These are phyloP conservation scores for Penicillium lividum DNA, from an alignment of 495 filamentous ascomycete genomes.

Conservation along the genomic window DNA sequence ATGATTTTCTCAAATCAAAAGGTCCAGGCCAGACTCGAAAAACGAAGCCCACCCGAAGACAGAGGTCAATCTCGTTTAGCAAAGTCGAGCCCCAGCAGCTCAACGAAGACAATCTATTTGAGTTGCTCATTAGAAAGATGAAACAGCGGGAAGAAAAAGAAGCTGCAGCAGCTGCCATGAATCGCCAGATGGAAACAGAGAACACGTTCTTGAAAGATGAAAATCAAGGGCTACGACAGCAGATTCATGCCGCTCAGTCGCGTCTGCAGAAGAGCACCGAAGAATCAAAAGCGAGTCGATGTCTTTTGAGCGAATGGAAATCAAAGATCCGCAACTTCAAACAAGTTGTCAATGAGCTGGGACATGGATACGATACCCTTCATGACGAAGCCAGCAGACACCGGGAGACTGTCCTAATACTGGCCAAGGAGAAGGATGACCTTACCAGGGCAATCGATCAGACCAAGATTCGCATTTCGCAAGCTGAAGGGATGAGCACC, in stretches of 20 bases:
- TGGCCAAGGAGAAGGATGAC: constrained; percentile 31
- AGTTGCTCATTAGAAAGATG: constrained; percentile 37
- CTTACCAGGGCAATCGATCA: constrained; percentile 25
- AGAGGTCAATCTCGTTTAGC: not conserved
- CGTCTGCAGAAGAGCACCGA: constrained; percentile 22
- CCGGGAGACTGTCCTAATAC: constrained; percentile 16
- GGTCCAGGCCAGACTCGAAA: constrained; percentile 18
- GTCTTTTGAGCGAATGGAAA: constrained; percentile 37
- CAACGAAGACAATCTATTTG: constrained; percentile 39
- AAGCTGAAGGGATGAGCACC: constrained; percentile 17
- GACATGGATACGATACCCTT: constrained; percentile 33
- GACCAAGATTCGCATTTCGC: constrained; percentile 23
- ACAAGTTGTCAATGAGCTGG: constrained; percentile 38
- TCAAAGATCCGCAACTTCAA: constrained; percentile 34
- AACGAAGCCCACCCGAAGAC: not conserved
- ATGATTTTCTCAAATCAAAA: constrained; percentile 19
- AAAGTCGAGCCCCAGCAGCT: constrained; percentile 14
- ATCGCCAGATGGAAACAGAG: constrained; percentile 28
- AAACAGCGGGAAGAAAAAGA: constrained; percentile 40
- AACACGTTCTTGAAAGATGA: constrained; percentile 26
- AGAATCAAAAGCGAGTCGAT: constrained; percentile 18
- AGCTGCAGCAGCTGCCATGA: constrained; percentile 21
- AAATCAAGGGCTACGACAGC: constrained; percentile 27
- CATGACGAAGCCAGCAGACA: constrained; percentile 30
- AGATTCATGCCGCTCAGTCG: constrained; percentile 14